phyloP scores from a whole-genome alignment of 306 rosid species.

The Malus orientalis region DNA sequence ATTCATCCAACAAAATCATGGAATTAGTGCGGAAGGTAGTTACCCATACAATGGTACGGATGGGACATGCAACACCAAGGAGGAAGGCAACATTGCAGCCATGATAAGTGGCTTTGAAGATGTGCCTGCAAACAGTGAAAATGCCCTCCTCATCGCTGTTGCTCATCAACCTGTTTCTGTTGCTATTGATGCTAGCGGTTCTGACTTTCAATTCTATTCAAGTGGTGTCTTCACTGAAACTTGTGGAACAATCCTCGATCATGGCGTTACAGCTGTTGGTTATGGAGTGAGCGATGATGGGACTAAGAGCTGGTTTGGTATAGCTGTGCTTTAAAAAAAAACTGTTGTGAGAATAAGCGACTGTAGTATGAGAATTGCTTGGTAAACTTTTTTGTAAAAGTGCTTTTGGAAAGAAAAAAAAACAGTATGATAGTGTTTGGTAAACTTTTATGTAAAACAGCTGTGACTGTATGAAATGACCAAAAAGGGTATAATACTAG shows the following conservation, averaged over 20 bases:
- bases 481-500: too few species aligned
- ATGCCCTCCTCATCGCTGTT: constrained; percentile 17
- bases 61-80: constrained; percentile 26
- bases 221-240: constrained; percentile 34
- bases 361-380: too few species aligned
- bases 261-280: constrained; percentile 34
- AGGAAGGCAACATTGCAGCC: neutral
- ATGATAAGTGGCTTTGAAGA: constrained; percentile 24
- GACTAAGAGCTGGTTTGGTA: too few species aligned
- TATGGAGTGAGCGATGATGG: constrained; percentile 24
- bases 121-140: constrained; percentile 26
- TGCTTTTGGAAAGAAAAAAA: too few species aligned
- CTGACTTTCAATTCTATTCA: constrained; percentile 17
- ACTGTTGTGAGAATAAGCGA: too few species aligned
- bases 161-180: constrained; percentile 32
- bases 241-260: constrained; percentile 29
- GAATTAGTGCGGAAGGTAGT: constrained; percentile 22
- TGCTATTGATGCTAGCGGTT: neutral
- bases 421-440: too few species aligned
- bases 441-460: too few species aligned
- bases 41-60: constrained; percentile 27
- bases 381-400: too few species aligned
- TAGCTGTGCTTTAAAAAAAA: too few species aligned
- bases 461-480: too few species aligned
- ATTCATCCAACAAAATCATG: neutral